A percentile compares a stretch with the other conserved stretches of the same genome.
These are phyloP conservation scores for Picochlorum sp. DNA, from an alignment of 139 green algal species.

Conservation along the genomic window DNA sequence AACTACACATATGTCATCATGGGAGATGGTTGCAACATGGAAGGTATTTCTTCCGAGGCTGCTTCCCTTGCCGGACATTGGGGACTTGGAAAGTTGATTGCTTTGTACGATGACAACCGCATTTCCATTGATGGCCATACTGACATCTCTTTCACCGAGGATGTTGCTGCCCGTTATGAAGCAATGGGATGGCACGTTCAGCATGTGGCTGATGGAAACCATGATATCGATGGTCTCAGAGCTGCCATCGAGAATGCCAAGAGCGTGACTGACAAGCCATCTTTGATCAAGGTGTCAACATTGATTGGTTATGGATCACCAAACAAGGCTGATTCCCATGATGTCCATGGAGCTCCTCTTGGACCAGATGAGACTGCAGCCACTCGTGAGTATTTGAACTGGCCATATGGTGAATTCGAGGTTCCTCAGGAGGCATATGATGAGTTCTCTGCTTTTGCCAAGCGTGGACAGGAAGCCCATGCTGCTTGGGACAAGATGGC, in stretches of 20 bases:
- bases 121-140: conserved; percentile 99
- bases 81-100: conserved; percentile 99
- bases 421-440: conserved; percentile 74
- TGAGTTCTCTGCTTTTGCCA: conserved; percentile 28
- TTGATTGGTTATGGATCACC: conserved; percentile 98
- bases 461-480: conserved; percentile 56
- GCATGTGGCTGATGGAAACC: conserved; percentile 90
- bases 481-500: conserved; percentile 64
- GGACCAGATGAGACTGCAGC: conserved; percentile 85
- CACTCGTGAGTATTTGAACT: conserved; percentile 92
- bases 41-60: conserved; percentile 96
- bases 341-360: conserved; percentile 94
- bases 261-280: conserved; percentile 89
- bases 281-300: conserved; percentile 93
- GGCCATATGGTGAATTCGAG: conserved; percentile 87
- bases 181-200: conserved; percentile 85
- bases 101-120: conserved; percentile 98
- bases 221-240: conserved; percentile 77
- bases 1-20: conserved; percentile 99
- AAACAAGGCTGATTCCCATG: conserved; percentile 97
- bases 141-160: conserved; percentile 99
- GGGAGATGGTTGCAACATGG: conserved; percentile 98
- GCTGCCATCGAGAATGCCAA: conserved; percentile 60
- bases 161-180: conserved; percentile 88
- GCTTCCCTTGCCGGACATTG: conserved; percentile 94